Conservation (phyloP, 1,284 basidiomycete species). For the Trichosporon ovoides region DNA sequence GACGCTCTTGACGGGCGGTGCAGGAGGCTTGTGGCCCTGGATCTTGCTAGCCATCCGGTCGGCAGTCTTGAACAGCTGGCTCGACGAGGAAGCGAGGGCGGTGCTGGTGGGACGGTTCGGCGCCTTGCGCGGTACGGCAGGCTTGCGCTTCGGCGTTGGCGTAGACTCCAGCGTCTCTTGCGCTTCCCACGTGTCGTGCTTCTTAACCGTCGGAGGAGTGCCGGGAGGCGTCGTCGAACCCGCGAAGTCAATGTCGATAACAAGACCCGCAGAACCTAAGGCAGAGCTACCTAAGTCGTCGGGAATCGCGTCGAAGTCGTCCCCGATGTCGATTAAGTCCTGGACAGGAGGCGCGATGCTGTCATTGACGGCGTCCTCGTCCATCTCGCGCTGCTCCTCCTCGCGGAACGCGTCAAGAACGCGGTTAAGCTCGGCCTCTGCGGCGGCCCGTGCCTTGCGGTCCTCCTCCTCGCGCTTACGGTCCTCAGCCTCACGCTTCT, state of each 20-base stretch:
- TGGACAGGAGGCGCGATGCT: constrained; percentile 1
- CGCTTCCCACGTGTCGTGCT: too few relatives aligned
- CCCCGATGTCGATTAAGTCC: constrained; percentile 14
- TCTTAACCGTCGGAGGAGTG: constrained; percentile 12
- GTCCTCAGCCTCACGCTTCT: constrained; percentile 14
- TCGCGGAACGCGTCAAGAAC: neutral
- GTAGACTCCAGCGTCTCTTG: too few relatives aligned
- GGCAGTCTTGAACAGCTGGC: constrained; percentile 33
- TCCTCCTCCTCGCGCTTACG: constrained; percentile 27
- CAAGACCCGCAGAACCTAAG: constrained; percentile 13
- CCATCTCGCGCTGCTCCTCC: constrained; percentile 11
- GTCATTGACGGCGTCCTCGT: too few relatives aligned
- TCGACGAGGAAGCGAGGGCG: constrained; percentile 3
- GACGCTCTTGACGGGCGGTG: constrained; percentile 64
- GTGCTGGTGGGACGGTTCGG: too few relatives aligned
- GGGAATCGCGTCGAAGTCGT: constrained; percentile 13
- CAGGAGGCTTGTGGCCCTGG: constrained; percentile 42
- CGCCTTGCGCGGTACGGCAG: neutral
- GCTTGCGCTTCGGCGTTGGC: constrained; percentile 9
- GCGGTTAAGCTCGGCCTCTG: neutral
- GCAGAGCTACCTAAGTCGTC: constrained; percentile 20
- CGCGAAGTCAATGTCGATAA: constrained; percentile 8
- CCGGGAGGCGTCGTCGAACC: constrained; percentile 11
- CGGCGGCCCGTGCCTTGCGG: constrained; percentile 19
- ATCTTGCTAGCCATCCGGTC: constrained; percentile 42